These are phyloP conservation scores for Huntiella omanensis DNA, from an alignment of 2,329 filamentous ascomycete species.

Conservation along the genomic window DNA sequence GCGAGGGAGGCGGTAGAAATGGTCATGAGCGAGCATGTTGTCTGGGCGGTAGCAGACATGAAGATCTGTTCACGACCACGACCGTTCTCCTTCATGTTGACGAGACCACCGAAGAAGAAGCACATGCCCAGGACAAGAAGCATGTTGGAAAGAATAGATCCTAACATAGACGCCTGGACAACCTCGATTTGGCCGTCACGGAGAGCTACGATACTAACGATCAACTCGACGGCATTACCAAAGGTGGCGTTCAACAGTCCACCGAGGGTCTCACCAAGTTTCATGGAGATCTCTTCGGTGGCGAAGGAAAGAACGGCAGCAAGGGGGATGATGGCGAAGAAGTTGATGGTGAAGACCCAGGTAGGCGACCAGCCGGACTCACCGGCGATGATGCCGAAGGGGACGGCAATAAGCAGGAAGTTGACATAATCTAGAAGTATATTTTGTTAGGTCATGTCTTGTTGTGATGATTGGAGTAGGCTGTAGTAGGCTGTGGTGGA, in stretches of 20 bases:
- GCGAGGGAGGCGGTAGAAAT: conserved; percentile 61
- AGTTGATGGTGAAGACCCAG: conserved; percentile 57
- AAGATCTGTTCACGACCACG: conserved; percentile 49
- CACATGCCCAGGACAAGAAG: conserved; percentile 71
- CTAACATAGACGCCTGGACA: conserved; percentile 95
- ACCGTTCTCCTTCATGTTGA: conserved; percentile 39
- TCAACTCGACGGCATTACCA: conserved; percentile 63
- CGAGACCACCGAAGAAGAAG: conserved; percentile 56
- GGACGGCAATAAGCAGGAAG: conserved; percentile 53
- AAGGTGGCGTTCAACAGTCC: conserved; percentile 61
- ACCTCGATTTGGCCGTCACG: conserved; percentile 75
- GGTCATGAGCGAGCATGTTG: conserved; percentile 56
- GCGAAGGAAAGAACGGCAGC: conserved; percentile 58
- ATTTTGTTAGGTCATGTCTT: neutral
- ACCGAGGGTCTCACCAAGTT: conserved; percentile 55
- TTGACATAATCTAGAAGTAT: conserved; percentile 38
- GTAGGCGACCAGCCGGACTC: conserved; percentile 42
- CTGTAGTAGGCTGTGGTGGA: neutral
- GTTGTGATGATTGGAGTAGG: neutral
- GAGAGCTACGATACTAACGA: conserved; percentile 82
- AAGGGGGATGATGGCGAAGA: conserved; percentile 61
- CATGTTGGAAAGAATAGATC: conserved; percentile 86
- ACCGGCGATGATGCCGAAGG: conserved; percentile 52
- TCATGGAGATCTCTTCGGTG: conserved; percentile 56
- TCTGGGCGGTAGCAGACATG: conserved; percentile 59